Conservation (phyloP, 1,139 yeast species). For the Lizanozyma gosingica region DNA sequence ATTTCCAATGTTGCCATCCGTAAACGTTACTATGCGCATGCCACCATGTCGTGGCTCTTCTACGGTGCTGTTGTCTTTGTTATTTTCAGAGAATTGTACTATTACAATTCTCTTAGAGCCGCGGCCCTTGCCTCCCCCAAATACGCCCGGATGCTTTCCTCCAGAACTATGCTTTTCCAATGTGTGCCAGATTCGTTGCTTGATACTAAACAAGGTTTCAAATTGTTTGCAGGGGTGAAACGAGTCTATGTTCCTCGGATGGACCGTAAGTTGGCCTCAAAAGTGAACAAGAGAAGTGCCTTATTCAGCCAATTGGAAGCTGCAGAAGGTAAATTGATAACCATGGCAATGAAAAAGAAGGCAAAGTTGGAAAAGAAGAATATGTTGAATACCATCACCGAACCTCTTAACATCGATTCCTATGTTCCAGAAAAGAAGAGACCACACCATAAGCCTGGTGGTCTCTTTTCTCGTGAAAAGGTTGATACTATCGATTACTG, state of each 20-base stretch:
- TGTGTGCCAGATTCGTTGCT: conserved; percentile 65
- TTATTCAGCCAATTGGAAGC: conserved; percentile 59
- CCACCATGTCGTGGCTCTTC: conserved; percentile 69
- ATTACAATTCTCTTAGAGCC: conserved; percentile 70
- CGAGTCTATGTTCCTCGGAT: conserved; percentile 70
- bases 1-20: conserved; percentile 57
- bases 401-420: conserved; percentile 42
- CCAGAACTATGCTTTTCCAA: conserved; percentile 74
- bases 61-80: conserved; percentile 63
- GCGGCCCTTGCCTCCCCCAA: conserved; percentile 76
- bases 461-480: conserved; percentile 65
- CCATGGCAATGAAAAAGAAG: conserved; percentile 60
- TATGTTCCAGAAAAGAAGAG: conserved; percentile 72
- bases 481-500: conserved; percentile 77
- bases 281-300: conserved; percentile 53
- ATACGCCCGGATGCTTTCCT: conserved; percentile 63
- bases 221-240: conserved; percentile 61
- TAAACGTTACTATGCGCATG: conserved; percentile 77
- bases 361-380: conserved; percentile 18
- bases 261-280: conserved; percentile 45
- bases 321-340: conserved; percentile 55
- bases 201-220: conserved; percentile 52
- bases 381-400: conserved; percentile 21
- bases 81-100: conserved; percentile 74
- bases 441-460: conserved; percentile 58